Evolutionary conservation across 768 basidiomycete genomes (phyloP).

Genomic region (Hydnomerulius pinastri): DNA sequence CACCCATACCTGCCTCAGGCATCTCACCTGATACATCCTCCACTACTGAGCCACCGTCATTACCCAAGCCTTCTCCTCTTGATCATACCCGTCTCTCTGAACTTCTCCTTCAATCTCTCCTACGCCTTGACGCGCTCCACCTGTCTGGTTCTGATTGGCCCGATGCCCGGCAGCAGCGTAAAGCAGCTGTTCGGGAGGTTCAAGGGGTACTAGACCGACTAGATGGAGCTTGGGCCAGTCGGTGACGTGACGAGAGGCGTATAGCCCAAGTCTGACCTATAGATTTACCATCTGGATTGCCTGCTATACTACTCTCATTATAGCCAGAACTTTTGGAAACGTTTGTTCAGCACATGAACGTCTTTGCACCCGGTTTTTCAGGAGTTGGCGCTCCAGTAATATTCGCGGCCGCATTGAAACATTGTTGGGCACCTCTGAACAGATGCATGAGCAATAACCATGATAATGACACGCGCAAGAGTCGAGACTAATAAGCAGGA

Average conservation of each 20-base stretch:
- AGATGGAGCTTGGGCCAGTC: slow-evolving; percentile 64
- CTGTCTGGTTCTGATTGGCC: slow-evolving; percentile 72
- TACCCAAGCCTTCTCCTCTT: slow-evolving; percentile 14
- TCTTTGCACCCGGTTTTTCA: no score
- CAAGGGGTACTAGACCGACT: slow-evolving; percentile 80
- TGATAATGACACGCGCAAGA: no score
- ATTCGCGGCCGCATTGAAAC: no score
- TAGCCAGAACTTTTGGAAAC: not conserved
- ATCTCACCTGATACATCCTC: not conserved
- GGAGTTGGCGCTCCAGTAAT: no score
- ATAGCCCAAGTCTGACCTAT: no score
- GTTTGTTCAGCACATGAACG: no score
- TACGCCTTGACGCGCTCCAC: slow-evolving; percentile 81
- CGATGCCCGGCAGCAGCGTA: slow-evolving; percentile 76
- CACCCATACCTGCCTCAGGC: slow-evolving; percentile 6
- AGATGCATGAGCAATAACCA: no score
- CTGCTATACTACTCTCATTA: not conserved
- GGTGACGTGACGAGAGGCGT: slow-evolving; percentile 12
- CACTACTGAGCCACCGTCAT: not conserved
- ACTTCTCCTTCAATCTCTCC: slow-evolving; percentile 80
- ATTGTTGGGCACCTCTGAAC: no score
- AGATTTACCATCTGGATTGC: not conserved
- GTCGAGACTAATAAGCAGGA: no score
- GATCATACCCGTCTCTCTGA: slow-evolving; percentile 71
- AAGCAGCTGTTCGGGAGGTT: slow-evolving; percentile 83